Evolutionary conservation across 495 filamentous ascomycete species (phyloP).

Genomic region (Talaromyces ruber): DNA sequence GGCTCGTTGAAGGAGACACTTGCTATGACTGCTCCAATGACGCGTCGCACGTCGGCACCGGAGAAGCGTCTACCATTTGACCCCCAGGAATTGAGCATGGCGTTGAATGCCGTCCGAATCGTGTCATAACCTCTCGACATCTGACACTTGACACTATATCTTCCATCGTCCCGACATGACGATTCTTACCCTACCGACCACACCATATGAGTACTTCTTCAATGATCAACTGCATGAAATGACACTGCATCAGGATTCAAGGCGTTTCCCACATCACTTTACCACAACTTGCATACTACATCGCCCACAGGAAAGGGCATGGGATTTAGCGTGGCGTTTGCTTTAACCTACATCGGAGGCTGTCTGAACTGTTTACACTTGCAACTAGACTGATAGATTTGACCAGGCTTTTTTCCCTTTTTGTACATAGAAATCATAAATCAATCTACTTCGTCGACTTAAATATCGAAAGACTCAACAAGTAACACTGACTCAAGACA

Average conservation of each 20-base stretch:
- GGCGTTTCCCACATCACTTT: background rate
- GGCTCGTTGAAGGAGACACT: conserved; percentile 28
- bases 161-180: background rate
- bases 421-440: background rate
- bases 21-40: conserved; percentile 24
- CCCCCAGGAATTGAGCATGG: conserved; percentile 32
- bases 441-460: background rate
- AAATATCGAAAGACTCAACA: background rate
- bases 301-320: background rate
- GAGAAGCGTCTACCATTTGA: conserved; percentile 26
- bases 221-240: background rate
- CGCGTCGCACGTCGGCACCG: conserved; percentile 25
- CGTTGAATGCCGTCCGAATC: conserved; percentile 26
- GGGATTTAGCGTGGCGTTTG: background rate
- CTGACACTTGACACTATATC: background rate
- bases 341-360: background rate
- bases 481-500: background rate
- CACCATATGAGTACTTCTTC: background rate
- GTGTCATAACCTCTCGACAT: background rate
- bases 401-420: too few species aligned
- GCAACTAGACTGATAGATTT: background rate
- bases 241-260: background rate
- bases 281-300: background rate
- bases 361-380: background rate
- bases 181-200: background rate